Evolutionary conservation across 192 early-diverging fungal genomes (phyloP).

Genomic region (Piromyces finnis): DNA sequence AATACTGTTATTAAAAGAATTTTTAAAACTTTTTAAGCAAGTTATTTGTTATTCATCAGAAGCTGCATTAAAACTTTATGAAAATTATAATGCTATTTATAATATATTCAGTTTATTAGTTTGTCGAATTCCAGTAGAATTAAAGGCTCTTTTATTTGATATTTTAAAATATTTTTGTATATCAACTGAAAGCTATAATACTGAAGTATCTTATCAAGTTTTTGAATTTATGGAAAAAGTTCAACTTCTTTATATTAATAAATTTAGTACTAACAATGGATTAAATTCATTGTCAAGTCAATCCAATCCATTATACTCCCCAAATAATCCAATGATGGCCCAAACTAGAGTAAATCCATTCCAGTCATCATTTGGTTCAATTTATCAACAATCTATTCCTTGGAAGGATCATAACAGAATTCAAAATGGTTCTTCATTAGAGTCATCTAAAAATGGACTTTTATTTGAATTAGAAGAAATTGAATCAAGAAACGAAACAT

Average conservation of each 20-base stretch:
- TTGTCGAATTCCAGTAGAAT: slow-evolving; percentile 48
- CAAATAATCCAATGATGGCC: neutral
- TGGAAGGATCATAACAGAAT: neutral
- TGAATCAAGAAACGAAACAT: slow-evolving; percentile 55
- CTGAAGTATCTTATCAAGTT: slow-evolving; percentile 45
- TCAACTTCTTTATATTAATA: slow-evolving; percentile 31
- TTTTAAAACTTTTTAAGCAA: slow-evolving; percentile 55
- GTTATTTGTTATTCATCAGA: slow-evolving; percentile 59
- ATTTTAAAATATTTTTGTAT: slow-evolving; percentile 68
- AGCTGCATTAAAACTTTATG: slow-evolving; percentile 47
- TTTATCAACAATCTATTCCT: neutral
- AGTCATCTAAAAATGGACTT: slow-evolving; percentile 23
- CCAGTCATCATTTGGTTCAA: neutral
- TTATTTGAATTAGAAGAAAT: slow-evolving; percentile 67
- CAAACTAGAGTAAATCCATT: neutral
- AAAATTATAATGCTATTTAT: slow-evolving; percentile 44
- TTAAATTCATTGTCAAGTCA: neutral
- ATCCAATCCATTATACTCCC: neutral
- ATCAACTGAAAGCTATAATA: slow-evolving; percentile 17
- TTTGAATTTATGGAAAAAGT: slow-evolving; percentile 68
- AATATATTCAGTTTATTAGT: slow-evolving; percentile 67
- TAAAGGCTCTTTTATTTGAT: slow-evolving; percentile 66
- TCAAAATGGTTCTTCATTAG: neutral
- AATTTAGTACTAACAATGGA: neutral
- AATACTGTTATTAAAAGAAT: slow-evolving; percentile 44